phyloP scores from a whole-genome alignment of 106 monocot genomes.

The Agapanthus africanus region DNA sequence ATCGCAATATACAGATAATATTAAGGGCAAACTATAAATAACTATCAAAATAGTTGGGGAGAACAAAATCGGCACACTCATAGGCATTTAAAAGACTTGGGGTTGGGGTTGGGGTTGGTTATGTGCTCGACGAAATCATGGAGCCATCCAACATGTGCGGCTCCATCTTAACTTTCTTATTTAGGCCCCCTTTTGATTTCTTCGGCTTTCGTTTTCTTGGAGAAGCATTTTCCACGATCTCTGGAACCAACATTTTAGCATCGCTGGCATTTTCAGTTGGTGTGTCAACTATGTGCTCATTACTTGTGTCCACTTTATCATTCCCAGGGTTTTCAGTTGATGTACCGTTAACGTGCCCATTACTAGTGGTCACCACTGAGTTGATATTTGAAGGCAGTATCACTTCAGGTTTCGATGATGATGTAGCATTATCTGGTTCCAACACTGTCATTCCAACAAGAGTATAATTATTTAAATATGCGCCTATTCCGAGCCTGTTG shows the following conservation, averaged over 20 bases:
- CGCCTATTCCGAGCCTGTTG: conserved; percentile 73
- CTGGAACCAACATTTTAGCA: background rate
- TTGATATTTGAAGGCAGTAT: conserved; percentile 11
- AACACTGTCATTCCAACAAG: conserved; percentile 65
- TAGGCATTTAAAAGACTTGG: too few species aligned
- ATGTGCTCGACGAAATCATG: too few species aligned
- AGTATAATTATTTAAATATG: conserved; percentile 66
- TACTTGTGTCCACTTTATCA: conserved; percentile 11
- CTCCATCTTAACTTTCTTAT: conserved; percentile 41
- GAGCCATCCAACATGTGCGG: too few species aligned
- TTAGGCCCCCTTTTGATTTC: conserved; percentile 31
- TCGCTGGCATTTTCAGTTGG: background rate
- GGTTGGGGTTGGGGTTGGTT: too few species aligned
- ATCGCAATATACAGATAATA: too few species aligned
- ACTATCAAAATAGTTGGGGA: too few species aligned
- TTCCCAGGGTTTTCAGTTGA: background rate
- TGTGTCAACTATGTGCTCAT: too few species aligned
- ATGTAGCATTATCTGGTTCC: conserved; percentile 36
- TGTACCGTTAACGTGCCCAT: background rate
- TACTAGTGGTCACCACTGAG: background rate
- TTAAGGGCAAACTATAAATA: too few species aligned
- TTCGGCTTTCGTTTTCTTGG: conserved; percentile 48
- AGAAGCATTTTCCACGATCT: conserved; percentile 7
- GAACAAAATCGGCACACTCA: too few species aligned
- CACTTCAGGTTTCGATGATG: conserved; percentile 11